Conservation (phyloP, 495 filamentous ascomycete genomes). For the Penicillium herquei region DNA sequence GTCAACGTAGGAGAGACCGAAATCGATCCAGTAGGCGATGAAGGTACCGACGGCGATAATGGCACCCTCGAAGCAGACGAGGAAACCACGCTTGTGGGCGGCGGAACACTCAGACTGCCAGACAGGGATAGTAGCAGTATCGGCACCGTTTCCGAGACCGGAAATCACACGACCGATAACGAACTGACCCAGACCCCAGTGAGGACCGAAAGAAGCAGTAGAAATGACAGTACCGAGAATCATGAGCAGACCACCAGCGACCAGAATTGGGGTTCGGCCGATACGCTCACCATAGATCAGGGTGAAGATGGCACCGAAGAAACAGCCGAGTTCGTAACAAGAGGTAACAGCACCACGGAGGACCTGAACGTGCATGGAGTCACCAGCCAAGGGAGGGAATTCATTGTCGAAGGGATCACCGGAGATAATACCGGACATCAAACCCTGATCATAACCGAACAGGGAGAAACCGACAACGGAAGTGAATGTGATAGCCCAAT, state of each 20-base stretch:
- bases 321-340: conserved; percentile 77
- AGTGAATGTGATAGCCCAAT: conserved; percentile 35
- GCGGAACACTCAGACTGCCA: conserved; percentile 74
- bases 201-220: conserved; percentile 45
- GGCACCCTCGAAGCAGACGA: conserved; percentile 80
- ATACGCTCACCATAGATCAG: conserved; percentile 64
- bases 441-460: conserved; percentile 70
- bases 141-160: conserved; percentile 72
- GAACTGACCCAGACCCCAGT: conserved; percentile 60
- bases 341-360: conserved; percentile 78
- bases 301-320: conserved; percentile 72
- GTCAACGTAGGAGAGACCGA: conserved; percentile 63
- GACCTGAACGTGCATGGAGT: conserved; percentile 52
- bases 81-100: conserved; percentile 70
- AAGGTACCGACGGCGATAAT: conserved; percentile 74
- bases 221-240: conserved; percentile 72
- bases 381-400: conserved; percentile 55
- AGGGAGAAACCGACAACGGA: conserved; percentile 64
- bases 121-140: conserved; percentile 72
- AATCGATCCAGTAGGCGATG: conserved; percentile 83
- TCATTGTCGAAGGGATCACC: conserved; percentile 65
- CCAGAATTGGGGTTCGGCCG: conserved; percentile 61
- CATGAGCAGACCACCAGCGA: conserved; percentile 67
- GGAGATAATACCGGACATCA: conserved; percentile 79
- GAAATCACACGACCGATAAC: conserved; percentile 71